Evolutionary conservation across 768 basidiomycete species (phyloP).

Genomic region (Galerina marginata): DNA sequence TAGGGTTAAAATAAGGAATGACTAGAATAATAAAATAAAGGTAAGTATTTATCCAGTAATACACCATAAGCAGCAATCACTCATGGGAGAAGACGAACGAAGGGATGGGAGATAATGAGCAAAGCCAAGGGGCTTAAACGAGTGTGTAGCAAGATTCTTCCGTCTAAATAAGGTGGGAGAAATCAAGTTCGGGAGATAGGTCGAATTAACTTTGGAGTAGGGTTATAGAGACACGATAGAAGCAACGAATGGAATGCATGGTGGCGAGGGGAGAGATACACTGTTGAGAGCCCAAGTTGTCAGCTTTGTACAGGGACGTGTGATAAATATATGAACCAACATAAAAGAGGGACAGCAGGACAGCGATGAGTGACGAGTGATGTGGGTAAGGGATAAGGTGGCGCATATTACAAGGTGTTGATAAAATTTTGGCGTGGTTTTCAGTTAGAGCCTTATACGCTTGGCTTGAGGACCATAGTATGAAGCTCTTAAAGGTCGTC

Average conservation of each 20-base stretch:
- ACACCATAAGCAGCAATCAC: constrained; percentile 7
- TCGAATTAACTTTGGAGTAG: constrained; percentile 1
- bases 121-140: not conserved
- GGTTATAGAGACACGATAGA: not conserved
- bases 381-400: not conserved
- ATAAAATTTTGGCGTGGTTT: constrained; percentile 14
- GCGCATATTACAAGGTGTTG: no score
- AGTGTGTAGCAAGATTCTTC: not conserved
- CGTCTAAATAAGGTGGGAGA: not conserved
- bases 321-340: no score
- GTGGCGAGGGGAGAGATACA: no score
- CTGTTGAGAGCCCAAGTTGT: no score
- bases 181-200: not conserved
- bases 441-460: constrained; percentile 20
- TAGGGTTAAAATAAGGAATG: not conserved
- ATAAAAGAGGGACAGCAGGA: not conserved
- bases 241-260: not conserved
- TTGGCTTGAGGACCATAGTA: constrained; percentile 25
- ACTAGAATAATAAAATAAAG: constrained; percentile 7
- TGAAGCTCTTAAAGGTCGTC: constrained; percentile 19
- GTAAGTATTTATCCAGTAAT: constrained; percentile 22
- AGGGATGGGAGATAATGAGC: constrained; percentile 8
- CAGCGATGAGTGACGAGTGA: not conserved
- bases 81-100: constrained; percentile 5
- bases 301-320: no score